Percentiles rank a stretch among this genome's conserved stretches.
These are phyloP conservation scores for Solanum corneliomulleri DNA, from an alignment of 257 asterid genomes.

Conservation along the genomic window DNA sequence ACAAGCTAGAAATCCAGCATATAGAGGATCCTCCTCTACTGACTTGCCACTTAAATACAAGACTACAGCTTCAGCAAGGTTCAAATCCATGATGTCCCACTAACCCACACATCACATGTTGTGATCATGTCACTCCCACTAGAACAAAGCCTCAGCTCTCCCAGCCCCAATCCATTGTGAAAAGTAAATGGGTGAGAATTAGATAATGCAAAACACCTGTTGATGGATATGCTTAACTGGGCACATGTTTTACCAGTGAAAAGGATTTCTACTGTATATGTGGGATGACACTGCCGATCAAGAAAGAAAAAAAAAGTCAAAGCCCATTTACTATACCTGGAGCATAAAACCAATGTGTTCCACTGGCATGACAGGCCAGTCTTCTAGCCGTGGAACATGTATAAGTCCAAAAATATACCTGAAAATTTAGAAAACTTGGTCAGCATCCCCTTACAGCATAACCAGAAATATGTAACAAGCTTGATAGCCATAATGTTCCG, in stretches of 20 bases:
- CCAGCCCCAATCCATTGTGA: neutral
- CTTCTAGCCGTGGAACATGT: constrained; percentile 31
- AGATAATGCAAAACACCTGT: neutral
- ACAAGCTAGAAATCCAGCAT: neutral
- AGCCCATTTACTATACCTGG: constrained; percentile 6
- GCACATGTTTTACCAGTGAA: neutral
- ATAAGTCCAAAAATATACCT: constrained; percentile 29
- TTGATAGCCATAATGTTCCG: neutral
- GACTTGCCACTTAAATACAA: neutral
- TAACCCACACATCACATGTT: neutral
- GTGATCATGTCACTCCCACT: neutral
- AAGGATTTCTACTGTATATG: neutral
- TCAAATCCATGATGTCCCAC: neutral
- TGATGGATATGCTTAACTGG: neutral
- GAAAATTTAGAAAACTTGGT: neutral
- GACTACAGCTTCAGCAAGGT: neutral
- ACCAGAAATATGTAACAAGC: neutral
- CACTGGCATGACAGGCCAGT: constrained; percentile 41
- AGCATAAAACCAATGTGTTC: constrained; percentile 32
- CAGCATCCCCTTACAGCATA: neutral
- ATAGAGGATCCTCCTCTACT: neutral
- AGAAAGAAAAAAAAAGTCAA: neutral
- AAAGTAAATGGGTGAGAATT: neutral
- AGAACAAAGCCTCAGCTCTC: neutral
- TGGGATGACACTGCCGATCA: neutral